A percentile compares a stretch with the other conserved stretches of the same genome.
Evolutionary conservation across 83 land plant genomes (phyloP).

Genomic region (Larix sibirica): DNA sequence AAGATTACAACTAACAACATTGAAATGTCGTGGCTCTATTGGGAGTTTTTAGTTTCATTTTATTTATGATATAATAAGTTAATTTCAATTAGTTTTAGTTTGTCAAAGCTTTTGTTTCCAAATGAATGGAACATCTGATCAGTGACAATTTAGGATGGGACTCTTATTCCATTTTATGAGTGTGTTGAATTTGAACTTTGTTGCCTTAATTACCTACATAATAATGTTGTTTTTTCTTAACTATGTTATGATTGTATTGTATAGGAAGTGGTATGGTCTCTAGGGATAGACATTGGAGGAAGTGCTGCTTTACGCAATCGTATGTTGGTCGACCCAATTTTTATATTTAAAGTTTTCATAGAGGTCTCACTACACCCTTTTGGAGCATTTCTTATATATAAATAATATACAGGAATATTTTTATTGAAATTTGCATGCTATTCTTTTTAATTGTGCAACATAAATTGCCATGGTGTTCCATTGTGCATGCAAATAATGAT

Average conservation of each 20-base stretch:
- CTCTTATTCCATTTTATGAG: no score
- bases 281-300: constrained; percentile 56
- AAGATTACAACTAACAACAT: no score
- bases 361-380: constrained; percentile 54
- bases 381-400: background rate
- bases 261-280: constrained; percentile 63
- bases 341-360: constrained; percentile 89
- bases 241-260: constrained; percentile 8
- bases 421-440: background rate
- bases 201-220: no score
- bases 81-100: background rate
- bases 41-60: no score
- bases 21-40: background rate
- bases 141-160: no score
- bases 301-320: constrained; percentile 76
- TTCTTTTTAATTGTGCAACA: background rate
- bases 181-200: background rate
- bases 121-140: no score
- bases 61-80: no score
- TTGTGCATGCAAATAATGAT: constrained; percentile 70
- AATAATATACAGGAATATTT: background rate
- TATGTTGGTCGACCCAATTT: constrained; percentile 94
- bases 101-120: no score
- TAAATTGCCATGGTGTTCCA: background rate
- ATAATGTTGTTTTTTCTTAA: background rate